Percentiles rank a stretch among this genome's conserved stretches.
Conservation (phyloP, 108 stramenopile species). For the Phaeodactylum tricornutum region DNA sequence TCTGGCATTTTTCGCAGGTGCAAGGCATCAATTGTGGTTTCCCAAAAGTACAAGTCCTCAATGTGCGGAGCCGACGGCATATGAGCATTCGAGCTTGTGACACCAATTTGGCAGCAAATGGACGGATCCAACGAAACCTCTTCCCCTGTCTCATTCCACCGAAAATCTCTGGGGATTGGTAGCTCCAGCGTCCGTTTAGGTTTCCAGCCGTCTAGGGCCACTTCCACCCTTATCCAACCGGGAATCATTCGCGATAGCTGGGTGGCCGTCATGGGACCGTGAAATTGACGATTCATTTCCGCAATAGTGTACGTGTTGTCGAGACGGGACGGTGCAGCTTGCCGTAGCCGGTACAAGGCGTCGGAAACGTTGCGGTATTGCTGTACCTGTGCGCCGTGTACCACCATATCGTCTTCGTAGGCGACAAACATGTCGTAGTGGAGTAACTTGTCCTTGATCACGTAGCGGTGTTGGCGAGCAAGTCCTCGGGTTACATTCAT, state of each 20-base stretch:
- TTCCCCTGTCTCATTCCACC: neutral
- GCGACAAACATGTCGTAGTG: slow-evolving; percentile 67
- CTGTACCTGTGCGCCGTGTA: slow-evolving; percentile 52
- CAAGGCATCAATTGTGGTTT: slow-evolving; percentile 56
- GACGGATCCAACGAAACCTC: slow-evolving; percentile 33
- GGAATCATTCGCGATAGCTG: slow-evolving; percentile 51
- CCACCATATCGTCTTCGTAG: slow-evolving; percentile 78
- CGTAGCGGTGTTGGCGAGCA: slow-evolving; percentile 74
- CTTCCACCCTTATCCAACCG: slow-evolving; percentile 65
- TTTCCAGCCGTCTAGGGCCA: slow-evolving; percentile 23
- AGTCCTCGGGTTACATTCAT: slow-evolving; percentile 33
- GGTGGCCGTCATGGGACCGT: slow-evolving; percentile 41
- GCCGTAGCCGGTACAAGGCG: slow-evolving; percentile 36
- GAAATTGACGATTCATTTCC: slow-evolving; percentile 16
- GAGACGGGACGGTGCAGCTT: slow-evolving; percentile 20
- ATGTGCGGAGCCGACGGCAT: slow-evolving; percentile 26
- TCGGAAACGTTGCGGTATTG: slow-evolving; percentile 46
- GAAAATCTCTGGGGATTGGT: slow-evolving; percentile 1
- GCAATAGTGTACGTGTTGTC: slow-evolving; percentile 1
- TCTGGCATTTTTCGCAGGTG: slow-evolving; percentile 52
- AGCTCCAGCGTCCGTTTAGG: slow-evolving; percentile 10
- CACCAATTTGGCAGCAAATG: slow-evolving; percentile 40
- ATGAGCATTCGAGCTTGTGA: slow-evolving; percentile 12
- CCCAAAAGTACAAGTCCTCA: slow-evolving; percentile 58
- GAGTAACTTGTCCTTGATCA: slow-evolving; percentile 60